Evolutionary conservation across 169 alveolate species (phyloP).

Genomic region (Eimeria maxima): DNA sequence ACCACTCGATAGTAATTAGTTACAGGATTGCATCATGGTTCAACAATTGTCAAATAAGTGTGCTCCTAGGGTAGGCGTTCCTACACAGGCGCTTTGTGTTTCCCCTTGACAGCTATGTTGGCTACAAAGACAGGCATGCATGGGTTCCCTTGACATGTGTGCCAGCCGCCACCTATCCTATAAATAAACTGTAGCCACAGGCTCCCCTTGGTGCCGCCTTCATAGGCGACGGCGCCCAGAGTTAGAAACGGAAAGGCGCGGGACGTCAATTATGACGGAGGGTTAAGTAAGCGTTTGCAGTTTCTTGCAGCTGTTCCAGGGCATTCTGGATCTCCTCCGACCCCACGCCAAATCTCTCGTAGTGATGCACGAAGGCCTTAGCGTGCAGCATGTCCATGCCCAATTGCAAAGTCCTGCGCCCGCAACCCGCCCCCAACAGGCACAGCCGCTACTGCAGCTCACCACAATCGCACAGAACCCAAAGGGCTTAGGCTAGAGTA

Average conservation of each 20-base stretch:
- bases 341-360: constrained; percentile 73
- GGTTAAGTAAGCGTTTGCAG: constrained; percentile 12
- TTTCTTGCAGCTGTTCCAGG: constrained; percentile 57
- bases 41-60: background rate
- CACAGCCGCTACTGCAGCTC: background rate
- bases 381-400: constrained; percentile 60
- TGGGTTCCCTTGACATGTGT: background rate
- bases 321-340: constrained; percentile 28
- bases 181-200: background rate
- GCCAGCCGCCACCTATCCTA: background rate
- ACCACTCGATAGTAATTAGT: background rate
- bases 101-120: background rate
- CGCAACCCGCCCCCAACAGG: background rate
- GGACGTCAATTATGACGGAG: background rate
- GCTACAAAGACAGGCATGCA: background rate
- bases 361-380: constrained; percentile 67
- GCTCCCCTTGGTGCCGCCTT: background rate
- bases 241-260: background rate
- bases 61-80: background rate
- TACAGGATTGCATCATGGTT: background rate
- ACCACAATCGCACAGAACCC: background rate
- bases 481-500: background rate
- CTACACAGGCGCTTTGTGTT: background rate
- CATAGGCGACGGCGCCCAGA: background rate
- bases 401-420: constrained; percentile 41